phyloP scores from a whole-genome alignment of 2,329 filamentous ascomycete genomes.

The Fusarium agapanthi region DNA sequence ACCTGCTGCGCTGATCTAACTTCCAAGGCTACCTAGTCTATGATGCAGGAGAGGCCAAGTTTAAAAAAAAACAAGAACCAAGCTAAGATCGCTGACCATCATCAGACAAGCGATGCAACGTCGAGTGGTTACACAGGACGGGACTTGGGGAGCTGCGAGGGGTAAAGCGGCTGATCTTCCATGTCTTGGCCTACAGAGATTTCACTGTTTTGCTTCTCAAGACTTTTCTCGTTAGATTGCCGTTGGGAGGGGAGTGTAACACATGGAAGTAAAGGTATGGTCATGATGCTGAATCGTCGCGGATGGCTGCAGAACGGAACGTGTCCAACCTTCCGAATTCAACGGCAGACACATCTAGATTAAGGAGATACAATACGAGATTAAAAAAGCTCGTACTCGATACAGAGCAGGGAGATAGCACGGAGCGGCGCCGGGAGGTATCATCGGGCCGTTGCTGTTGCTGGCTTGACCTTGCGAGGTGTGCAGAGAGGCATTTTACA shows the following conservation, averaged over 20 bases:
- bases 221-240: neutral
- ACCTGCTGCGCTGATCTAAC: neutral
- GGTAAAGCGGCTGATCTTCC: slow-evolving; percentile 19
- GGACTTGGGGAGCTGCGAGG: slow-evolving; percentile 33
- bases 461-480: neutral
- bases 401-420: neutral
- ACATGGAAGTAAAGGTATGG: neutral
- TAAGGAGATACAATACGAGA: neutral
- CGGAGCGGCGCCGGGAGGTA: neutral
- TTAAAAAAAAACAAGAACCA: neutral
- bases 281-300: slow-evolving; percentile 3
- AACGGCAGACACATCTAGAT: neutral
- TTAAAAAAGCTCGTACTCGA: neutral
- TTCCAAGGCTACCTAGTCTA: neutral
- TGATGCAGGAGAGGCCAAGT: neutral
- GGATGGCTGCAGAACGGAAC: neutral
- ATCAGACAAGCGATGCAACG: slow-evolving; percentile 8
- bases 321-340: slow-evolving; percentile 2
- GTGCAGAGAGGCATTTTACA: neutral
- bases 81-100: neutral
- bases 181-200: neutral
- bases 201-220: slow-evolving; percentile 3
- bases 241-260: neutral
- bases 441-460: neutral
- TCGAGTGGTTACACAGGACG: slow-evolving; percentile 22